These are phyloP conservation scores for Blastobotrys ciferrii DNA, from an alignment of 1,139 yeast species.

Conservation along the genomic window DNA sequence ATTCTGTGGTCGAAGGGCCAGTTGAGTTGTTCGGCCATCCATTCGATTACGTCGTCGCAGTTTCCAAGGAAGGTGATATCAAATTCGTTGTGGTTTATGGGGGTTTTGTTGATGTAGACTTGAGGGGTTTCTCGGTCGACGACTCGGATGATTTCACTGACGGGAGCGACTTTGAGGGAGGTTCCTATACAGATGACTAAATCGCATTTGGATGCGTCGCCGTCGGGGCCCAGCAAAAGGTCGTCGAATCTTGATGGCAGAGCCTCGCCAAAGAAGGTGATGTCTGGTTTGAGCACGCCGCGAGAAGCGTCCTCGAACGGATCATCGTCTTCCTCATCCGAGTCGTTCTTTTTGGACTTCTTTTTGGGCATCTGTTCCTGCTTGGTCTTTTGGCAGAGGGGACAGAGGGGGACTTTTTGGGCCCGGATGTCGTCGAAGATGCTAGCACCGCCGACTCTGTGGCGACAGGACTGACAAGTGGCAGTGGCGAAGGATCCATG, in stretches of 20 bases:
- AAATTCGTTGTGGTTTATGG: conserved; percentile 75
- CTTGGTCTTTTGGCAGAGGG: conserved; percentile 47
- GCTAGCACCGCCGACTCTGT: conserved; percentile 63
- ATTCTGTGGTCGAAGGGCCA: conserved; percentile 69
- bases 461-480: conserved; percentile 77
- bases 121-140: conserved; percentile 76
- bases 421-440: conserved; percentile 61
- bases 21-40: conserved; percentile 55
- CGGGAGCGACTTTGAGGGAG: conserved; percentile 92
- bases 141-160: conserved; percentile 83
- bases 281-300: conserved; percentile 95
- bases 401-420: conserved; percentile 69
- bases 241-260: conserved; percentile 76
- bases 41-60: conserved; percentile 83
- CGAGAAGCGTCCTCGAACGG: conserved; percentile 31
- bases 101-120: conserved; percentile 75
- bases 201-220: conserved; percentile 65
- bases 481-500: conserved; percentile 96
- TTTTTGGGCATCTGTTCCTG: conserved; percentile 14
- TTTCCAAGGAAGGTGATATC: conserved; percentile 78
- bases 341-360: conserved; percentile 17
- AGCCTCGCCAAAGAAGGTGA: conserved; percentile 90
- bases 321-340: conserved; percentile 28
- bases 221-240: conserved; percentile 32
- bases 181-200: conserved; percentile 87